These are phyloP conservation scores for Metschnikowia rubicola DNA, from an alignment of 805 yeast genomes.

Conservation along the genomic window DNA sequence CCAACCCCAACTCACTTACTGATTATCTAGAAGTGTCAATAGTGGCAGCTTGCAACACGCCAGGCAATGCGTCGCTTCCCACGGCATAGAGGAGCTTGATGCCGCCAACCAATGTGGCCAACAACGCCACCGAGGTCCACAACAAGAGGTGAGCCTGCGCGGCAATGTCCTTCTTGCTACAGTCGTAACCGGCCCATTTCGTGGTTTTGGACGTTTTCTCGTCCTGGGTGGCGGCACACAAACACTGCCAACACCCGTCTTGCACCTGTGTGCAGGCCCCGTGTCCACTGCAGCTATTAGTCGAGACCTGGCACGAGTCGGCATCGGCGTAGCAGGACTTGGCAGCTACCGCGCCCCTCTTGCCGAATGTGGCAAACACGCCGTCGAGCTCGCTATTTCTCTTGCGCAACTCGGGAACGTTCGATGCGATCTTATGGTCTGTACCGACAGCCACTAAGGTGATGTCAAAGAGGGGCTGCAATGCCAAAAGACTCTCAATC, in stretches of 20 bases:
- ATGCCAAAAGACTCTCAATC: conserved; percentile 14
- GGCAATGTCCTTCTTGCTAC: conserved; percentile 66
- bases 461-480: conserved; percentile 19
- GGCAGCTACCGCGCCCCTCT: conserved; percentile 17
- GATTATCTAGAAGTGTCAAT: conserved; percentile 14
- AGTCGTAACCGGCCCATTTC: conserved; percentile 55
- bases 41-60: conserved; percentile 61
- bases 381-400: conserved; percentile 18
- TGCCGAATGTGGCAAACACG: conserved; percentile 14
- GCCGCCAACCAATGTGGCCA: conserved; percentile 47
- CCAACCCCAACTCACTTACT: no score
- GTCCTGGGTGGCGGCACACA: conserved; percentile 44
- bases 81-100: conserved; percentile 49
- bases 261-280: conserved; percentile 44
- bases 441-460: conserved; percentile 20
- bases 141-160: conserved; percentile 63
- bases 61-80: conserved; percentile 65
- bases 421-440: conserved; percentile 13
- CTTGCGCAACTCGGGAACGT: conserved; percentile 11
- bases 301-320: conserved; percentile 45
- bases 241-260: conserved; percentile 48
- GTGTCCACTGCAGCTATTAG: conserved; percentile 51
- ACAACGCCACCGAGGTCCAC: conserved; percentile 57
- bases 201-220: conserved; percentile 44
- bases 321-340: conserved; percentile 39